Evolutionary conservation across 495 filamentous ascomycete species (phyloP).

Genomic region (Aspergillus asperescens): DNA sequence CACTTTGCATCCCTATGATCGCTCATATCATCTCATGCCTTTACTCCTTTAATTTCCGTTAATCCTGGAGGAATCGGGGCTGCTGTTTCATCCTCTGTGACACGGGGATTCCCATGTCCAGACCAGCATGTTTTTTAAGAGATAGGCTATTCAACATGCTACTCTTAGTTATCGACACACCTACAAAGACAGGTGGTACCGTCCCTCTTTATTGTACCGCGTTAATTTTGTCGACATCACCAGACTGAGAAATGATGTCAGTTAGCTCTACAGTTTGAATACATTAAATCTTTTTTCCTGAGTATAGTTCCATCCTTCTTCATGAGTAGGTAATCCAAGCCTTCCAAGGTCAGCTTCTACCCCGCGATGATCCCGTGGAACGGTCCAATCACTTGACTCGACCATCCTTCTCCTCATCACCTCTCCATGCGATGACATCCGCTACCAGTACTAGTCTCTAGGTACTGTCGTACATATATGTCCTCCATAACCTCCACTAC

Average conservation of each 20-base stretch:
- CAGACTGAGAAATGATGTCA: constrained; percentile 2
- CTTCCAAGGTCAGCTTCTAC: neutral
- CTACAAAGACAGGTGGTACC: constrained; percentile 1
- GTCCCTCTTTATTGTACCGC: constrained; percentile 4
- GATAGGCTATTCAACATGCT: constrained; percentile 15
- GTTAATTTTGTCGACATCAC: constrained; percentile 9
- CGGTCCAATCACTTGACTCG: constrained; percentile 19
- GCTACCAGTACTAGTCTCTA: neutral
- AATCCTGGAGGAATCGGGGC: constrained; percentile 1
- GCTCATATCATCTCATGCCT: constrained; percentile 8
- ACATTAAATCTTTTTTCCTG: too few relatives aligned
- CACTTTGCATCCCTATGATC: neutral
- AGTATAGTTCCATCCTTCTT: too few relatives aligned
- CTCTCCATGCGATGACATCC: neutral
- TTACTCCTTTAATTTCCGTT: constrained; percentile 12
- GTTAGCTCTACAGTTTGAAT: neutral
- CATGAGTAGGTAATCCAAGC: neutral
- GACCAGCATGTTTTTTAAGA: constrained; percentile 9
- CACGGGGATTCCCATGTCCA: neutral
- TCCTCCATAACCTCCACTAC: neutral
- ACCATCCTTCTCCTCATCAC: constrained; percentile 11
- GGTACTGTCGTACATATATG: neutral
- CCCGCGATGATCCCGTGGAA: constrained; percentile 18
- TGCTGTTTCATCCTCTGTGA: constrained; percentile 5
- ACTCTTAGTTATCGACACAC: constrained; percentile 7